These are phyloP conservation scores for Ceriops tagal DNA, from an alignment of 345 rosid species.

Conservation along the genomic window DNA sequence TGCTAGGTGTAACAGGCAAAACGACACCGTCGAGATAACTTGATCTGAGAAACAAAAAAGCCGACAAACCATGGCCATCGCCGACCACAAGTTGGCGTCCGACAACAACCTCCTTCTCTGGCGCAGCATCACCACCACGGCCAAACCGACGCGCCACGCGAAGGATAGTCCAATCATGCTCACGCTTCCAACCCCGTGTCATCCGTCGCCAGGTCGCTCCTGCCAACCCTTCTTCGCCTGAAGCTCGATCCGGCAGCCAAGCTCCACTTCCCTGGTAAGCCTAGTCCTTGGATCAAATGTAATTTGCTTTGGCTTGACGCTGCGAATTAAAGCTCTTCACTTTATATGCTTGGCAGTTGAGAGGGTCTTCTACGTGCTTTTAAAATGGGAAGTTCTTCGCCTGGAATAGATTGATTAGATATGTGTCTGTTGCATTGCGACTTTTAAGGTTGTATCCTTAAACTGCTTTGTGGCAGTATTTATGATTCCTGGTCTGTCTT, in stretches of 20 bases:
- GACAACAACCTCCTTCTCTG: conserved; percentile 22
- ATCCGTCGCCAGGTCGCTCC: conserved; percentile 72
- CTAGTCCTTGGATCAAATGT: not conserved
- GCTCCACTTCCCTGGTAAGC: conserved; percentile 85
- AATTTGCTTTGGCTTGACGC: too few relatives aligned
- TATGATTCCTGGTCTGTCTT: too few relatives aligned
- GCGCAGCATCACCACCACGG: conserved; percentile 21
- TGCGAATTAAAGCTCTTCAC: too few relatives aligned
- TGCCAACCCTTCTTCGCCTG: conserved; percentile 68
- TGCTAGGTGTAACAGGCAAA: not conserved
- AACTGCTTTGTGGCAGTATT: too few relatives aligned
- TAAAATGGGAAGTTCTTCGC: too few relatives aligned
- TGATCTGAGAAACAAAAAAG: conserved; percentile 9
- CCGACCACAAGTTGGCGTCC: conserved; percentile 50
- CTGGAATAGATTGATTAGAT: too few relatives aligned
- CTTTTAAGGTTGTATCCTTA: too few relatives aligned
- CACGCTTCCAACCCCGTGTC: conserved; percentile 60
- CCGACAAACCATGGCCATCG: conserved; percentile 54
- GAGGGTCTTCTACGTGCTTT: too few relatives aligned
- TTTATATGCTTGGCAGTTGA: too few relatives aligned
- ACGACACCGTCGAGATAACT: conserved; percentile 14
- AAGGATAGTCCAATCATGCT: conserved; percentile 46
- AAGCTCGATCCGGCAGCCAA: conserved; percentile 88
- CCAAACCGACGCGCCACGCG: conserved; percentile 40
- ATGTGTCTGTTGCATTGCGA: too few relatives aligned